phyloP scores from a whole-genome alignment of 73 alveolate genomes.

The Vitrella brassicaformis region DNA sequence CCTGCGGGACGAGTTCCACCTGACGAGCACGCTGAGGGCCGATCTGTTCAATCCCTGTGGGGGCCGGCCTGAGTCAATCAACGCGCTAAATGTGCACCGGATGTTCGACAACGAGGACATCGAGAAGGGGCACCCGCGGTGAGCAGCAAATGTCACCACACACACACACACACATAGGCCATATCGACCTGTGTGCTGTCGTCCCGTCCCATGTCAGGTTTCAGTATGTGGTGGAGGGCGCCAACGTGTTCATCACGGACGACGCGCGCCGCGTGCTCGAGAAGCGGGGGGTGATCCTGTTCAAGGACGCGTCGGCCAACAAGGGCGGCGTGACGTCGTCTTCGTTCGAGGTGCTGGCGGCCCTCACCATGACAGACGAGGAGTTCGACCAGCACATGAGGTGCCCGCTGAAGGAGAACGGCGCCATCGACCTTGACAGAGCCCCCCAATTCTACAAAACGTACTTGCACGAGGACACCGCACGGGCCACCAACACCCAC shows the following conservation, averaged over 20 bases:
- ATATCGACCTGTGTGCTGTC: no score
- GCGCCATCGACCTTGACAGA: no score
- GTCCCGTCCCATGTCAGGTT: neutral
- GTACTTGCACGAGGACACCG: no score
- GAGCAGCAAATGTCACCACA: no score
- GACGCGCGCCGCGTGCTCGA: slow-evolving; percentile 15
- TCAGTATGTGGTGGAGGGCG: slow-evolving; percentile 14
- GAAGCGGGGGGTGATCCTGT: slow-evolving; percentile 18
- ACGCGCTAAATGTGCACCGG: neutral
- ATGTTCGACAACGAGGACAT: neutral
- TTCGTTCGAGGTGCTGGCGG: slow-evolving; percentile 28
- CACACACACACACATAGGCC: no score
- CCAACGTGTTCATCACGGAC: slow-evolving; percentile 23
- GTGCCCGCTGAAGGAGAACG: no score
- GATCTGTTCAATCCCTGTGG: slow-evolving; percentile 16
- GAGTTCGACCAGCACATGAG: neutral
- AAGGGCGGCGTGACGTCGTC: slow-evolving; percentile 35
- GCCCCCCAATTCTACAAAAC: no score
- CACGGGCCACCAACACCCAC: no score
- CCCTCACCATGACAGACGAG: slow-evolving; percentile 22
- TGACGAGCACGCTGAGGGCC: slow-evolving; percentile 5
- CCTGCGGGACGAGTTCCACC: slow-evolving; percentile 15
- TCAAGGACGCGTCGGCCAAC: slow-evolving; percentile 34
- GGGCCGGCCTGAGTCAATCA: slow-evolving; percentile 20
- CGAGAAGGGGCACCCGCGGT: no score